Percentiles rank a stretch among this genome's conserved stretches.
These are phyloP conservation scores for Tripidium arundinaceum DNA, from an alignment of 202 grass and related monocot genomes.

Conservation along the genomic window DNA sequence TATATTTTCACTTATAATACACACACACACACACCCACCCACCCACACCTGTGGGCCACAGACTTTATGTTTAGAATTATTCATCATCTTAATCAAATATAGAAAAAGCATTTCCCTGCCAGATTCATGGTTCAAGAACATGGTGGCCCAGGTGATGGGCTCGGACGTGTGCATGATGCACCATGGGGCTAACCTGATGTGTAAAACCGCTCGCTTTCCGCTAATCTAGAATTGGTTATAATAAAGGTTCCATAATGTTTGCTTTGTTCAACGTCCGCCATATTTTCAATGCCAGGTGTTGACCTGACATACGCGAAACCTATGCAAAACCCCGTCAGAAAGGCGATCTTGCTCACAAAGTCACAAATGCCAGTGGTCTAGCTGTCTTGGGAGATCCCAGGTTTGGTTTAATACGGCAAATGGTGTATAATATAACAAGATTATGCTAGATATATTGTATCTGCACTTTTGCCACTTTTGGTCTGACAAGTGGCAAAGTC, in stretches of 20 bases:
- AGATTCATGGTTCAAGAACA: constrained; percentile 32
- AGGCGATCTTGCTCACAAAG: constrained; percentile 17
- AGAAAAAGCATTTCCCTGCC: constrained; percentile 12
- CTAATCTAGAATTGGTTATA: constrained; percentile 10
- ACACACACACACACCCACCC: too few relatives aligned
- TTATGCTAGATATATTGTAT: constrained; percentile 7
- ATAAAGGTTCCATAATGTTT: constrained; percentile 14
- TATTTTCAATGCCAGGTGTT: constrained; percentile 20
- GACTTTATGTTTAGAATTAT: constrained; percentile 19
- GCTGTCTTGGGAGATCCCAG: constrained; percentile 4
- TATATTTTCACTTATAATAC: too few relatives aligned
- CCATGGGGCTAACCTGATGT: constrained; percentile 42
- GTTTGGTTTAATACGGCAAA: constrained; percentile 19
- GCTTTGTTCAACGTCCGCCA: neutral
- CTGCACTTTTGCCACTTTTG: constrained; percentile 8
- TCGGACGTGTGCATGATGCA: constrained; percentile 30
- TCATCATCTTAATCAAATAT: constrained; percentile 1
- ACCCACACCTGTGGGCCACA: neutral
- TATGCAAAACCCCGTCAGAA: constrained; percentile 47
- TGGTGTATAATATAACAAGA: neutral
- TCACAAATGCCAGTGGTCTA: constrained; percentile 18
- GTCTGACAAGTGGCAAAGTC: neutral
- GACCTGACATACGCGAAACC: constrained; percentile 28
- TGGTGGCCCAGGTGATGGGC: constrained; percentile 28
- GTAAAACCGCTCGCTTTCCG: constrained; percentile 40